These are phyloP conservation scores for Colletotrichum agaves DNA, from an alignment of 2,329 filamentous ascomycete genomes.

Conservation along the genomic window DNA sequence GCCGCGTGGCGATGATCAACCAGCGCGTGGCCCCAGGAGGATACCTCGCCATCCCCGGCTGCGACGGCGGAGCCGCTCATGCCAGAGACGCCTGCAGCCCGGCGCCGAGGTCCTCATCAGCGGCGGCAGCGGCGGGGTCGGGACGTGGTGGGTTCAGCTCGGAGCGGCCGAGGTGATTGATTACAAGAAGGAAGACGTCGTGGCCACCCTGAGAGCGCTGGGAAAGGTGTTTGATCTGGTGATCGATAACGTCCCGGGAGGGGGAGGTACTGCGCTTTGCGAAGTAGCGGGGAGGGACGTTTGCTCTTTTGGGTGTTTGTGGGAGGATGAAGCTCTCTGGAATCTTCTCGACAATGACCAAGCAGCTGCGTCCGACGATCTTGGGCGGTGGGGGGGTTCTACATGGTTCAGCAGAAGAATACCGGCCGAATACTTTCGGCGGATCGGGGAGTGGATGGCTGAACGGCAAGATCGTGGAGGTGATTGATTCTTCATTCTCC, in stretches of 20 bases:
- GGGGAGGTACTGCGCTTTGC: slow-evolving; percentile 39
- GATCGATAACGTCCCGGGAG: slow-evolving; percentile 45
- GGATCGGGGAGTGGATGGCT: slow-evolving; percentile 42
- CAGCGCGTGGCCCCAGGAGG: slow-evolving; percentile 40
- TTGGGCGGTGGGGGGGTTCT: neutral
- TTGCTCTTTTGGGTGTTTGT: slow-evolving; percentile 70
- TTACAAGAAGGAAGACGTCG: slow-evolving; percentile 43
- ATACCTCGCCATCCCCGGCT: slow-evolving; percentile 28
- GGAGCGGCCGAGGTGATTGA: slow-evolving; percentile 52
- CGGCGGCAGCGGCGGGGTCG: slow-evolving; percentile 51
- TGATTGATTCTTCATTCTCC: slow-evolving; percentile 40
- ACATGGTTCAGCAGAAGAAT: slow-evolving; percentile 34
- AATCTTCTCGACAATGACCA: neutral
- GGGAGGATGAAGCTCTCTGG: slow-evolving; percentile 24
- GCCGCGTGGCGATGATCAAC: slow-evolving; percentile 21
- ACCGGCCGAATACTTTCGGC: slow-evolving; percentile 14
- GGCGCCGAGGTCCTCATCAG: slow-evolving; percentile 46
- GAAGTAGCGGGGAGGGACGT: slow-evolving; percentile 62
- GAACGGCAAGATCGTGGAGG: slow-evolving; percentile 41
- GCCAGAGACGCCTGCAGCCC: slow-evolving; percentile 15
- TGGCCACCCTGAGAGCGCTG: slow-evolving; percentile 35
- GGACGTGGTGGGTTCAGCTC: slow-evolving; percentile 51
- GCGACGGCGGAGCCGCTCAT: slow-evolving; percentile 41
- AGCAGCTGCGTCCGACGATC: neutral
- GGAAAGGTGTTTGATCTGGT: slow-evolving; percentile 40